These are phyloP conservation scores for Pichia sp. DNA, from an alignment of 1,139 yeast species.

Conservation along the genomic window DNA sequence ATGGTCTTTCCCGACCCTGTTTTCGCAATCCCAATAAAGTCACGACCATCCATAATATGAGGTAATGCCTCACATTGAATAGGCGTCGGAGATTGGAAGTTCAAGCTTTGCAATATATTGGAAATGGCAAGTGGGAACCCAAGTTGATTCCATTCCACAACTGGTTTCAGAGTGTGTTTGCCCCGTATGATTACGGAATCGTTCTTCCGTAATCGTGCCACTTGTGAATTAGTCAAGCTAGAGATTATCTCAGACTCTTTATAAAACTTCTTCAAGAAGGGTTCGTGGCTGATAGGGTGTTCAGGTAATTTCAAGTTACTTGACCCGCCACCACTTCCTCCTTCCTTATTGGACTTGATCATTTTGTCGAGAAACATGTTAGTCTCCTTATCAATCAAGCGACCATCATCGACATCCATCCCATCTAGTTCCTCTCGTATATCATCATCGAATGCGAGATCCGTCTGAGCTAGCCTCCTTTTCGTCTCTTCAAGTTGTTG, in stretches of 20 bases:
- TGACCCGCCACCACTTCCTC: too few species aligned
- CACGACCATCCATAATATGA: constrained; percentile 81
- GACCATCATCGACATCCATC: too few species aligned
- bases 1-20: constrained; percentile 97
- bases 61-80: constrained; percentile 93
- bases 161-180: constrained; percentile 53
- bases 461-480: too few species aligned
- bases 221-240: constrained; percentile 42
- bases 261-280: constrained; percentile 60
- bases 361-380: too few species aligned
- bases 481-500: too few species aligned
- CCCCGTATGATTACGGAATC: constrained; percentile 67
- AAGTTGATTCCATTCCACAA: constrained; percentile 71
- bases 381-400: too few species aligned
- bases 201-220: constrained; percentile 44
- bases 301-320: too few species aligned
- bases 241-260: constrained; percentile 52
- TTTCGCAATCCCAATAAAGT: constrained; percentile 89
- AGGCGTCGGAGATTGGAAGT: constrained; percentile 66
- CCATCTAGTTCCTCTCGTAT: too few species aligned
- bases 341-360: too few species aligned
- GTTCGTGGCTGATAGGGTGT: constrained; percentile 35
- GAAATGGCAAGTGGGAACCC: constrained; percentile 62
- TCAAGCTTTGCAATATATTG: constrained; percentile 37
- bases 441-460: too few species aligned